Evolutionary conservation across 495 filamentous ascomycete genomes (phyloP), one percentile per base, ranked within the genome.

Genomic region (Xylaria castorea): DNA sequence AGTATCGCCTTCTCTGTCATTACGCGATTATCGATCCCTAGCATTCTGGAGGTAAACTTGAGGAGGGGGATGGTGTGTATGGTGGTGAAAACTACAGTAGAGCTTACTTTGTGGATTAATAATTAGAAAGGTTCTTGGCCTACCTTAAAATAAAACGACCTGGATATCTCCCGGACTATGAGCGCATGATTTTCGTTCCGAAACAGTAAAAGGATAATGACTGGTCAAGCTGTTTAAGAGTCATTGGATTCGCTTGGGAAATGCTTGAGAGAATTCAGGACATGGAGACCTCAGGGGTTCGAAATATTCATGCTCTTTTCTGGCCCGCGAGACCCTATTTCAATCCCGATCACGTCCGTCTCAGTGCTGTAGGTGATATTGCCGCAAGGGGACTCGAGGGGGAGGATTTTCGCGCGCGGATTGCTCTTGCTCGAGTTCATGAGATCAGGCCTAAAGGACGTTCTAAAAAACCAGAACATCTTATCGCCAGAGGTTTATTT

Each of bases 141-240:
- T 30, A 16, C 16, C 12, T 14, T 5, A 42, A 42, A 9, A 5
- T 57, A 2, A 8, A 57, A 0, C 3, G 3, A 57, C 12, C 27
- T 3, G 27, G 53, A 0, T 3, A 8, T 5, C 14, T 14, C 1
- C 44, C 44, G 0, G 1, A 7, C 1, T 11, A 36, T 22, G n/a
- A 64, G 38, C 61, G 38, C 5, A 30, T 44, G 38, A 64, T 64
- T 7, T 64, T n/a, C 22, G 38, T 64, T 16, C 61, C 61, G 12
- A 27, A 27, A n/a, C 61, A 64, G 12, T 1, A 6, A 27, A 11
- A 16, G 3, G 38, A 44, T 20, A 38, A 64, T n/a, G 3, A 64
- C 12, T 64, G 61, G 61, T 64, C 61, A 18, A 64, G 61, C 38
- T 38, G 61, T 8, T 12, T 64, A 1, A 25, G 61, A 27, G 14